phyloP scores from a whole-genome alignment of 1,284 basidiomycete genomes.

The Puccinia horiana region DNA sequence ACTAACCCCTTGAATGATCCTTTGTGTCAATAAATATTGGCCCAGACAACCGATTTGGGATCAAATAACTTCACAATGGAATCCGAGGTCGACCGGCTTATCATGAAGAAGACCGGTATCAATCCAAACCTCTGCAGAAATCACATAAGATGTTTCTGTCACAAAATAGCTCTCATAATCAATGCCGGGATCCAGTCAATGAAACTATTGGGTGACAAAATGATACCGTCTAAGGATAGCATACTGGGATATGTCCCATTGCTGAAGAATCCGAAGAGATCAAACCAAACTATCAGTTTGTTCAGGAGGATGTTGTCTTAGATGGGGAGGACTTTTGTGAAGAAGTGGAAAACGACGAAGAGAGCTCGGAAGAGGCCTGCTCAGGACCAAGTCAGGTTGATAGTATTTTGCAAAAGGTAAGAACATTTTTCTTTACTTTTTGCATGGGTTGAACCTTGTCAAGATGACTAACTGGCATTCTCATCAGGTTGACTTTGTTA shows the following conservation, averaged over 20 bases:
- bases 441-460: not conserved
- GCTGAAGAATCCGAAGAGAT: not conserved
- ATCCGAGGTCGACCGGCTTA: not conserved
- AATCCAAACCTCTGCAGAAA: not conserved
- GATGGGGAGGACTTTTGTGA: not conserved
- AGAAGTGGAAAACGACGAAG: not conserved
- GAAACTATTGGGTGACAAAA: not conserved
- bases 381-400: not conserved
- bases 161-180: conserved; percentile 17
- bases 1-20: not conserved
- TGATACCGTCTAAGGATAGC: not conserved
- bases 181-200: not conserved
- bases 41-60: conserved; percentile 1
- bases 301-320: not conserved
- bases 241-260: conserved; percentile 4
- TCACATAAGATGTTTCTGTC: conserved; percentile 13
- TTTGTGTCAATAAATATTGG: conserved; percentile 1
- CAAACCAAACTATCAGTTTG: not conserved
- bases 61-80: conserved; percentile 16
- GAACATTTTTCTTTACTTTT: not conserved
- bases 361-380: not conserved
- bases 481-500: conserved; percentile 22
- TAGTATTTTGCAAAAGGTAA: conserved; percentile 5
- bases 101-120: not conserved
- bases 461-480: not conserved